Base-by-base conservation (phyloP, 2,329 filamentous ascomycete genomes). In the Aspergillus sp. region DNA sequence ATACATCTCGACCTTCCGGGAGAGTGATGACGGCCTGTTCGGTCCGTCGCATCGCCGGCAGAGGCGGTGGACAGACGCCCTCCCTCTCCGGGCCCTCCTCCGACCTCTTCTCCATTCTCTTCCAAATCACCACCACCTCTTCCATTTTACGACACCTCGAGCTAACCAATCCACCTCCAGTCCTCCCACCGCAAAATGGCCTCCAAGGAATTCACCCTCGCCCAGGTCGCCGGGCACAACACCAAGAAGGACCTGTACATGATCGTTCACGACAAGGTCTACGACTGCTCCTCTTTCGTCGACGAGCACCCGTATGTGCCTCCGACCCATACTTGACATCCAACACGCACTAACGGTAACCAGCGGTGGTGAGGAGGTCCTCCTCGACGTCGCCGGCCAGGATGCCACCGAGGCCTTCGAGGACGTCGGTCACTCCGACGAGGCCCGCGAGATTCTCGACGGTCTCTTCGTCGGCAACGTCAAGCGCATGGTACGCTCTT, bases 401-500 rank as follows among this genome's bases (percentile, higher is more conserved):
- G 94, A 99, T 76, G 88, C 89, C 68, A 96, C 93, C 66, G 94
- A 97, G 79, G 93, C 94, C 57, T 99, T 99, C 73, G 94, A 99
- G 81, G 94, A 99, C 77, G 94, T 99, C 69, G 94, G 94, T 71
- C 94, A 99, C 88, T 95, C 89, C 68, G 94, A 99, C 76, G 94
- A 99, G 82, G 94, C 94, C 63, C 88, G 94, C 63, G 93, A 97
- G 80, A 93, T 96, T 63, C 86, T 99, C 53, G 86, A 88, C 29
- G 84, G 85, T 68, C 79, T 96, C 60, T 76, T 86, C 48, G 82
- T 94, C 62, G 92, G 90, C 60, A 81, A 71, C 34, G 76, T 97
- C 73, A 95, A 96, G 86, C 84, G 90, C 74, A 72, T 83, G 81
- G 90, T 95, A 82, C 67, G 85, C 72, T 55, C 16, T 25, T 5